A percentile compares a stretch with the other conserved stretches of the same genome.
phyloP scores from a whole-genome alignment of 1,284 basidiomycete species.

The Tilletia setariae region DNA sequence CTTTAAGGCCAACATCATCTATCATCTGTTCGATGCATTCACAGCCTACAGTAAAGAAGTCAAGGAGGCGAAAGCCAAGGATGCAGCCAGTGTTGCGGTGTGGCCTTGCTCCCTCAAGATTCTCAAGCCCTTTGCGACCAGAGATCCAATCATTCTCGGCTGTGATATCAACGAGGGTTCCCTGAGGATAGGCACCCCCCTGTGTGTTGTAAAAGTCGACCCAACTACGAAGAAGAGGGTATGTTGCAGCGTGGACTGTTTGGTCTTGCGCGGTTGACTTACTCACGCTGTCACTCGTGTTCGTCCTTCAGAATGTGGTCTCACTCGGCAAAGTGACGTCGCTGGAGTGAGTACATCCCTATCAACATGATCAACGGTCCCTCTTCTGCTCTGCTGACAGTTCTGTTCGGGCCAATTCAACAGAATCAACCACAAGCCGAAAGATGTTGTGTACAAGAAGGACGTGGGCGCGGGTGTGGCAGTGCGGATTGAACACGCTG shows the following conservation, averaged over 20 bases:
- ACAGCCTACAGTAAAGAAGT: conserved; percentile 94
- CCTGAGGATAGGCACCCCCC: conserved; percentile 86
- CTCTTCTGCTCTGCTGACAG: not conserved
- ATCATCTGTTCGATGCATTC: conserved; percentile 97
- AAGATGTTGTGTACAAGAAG: conserved; percentile 79
- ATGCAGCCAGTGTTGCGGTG: conserved; percentile 89
- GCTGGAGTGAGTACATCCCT: conserved; percentile 29
- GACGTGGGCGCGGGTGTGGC: conserved; percentile 94
- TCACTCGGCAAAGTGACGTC: conserved; percentile 88
- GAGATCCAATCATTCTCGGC: conserved; percentile 92
- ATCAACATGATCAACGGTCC: no score
- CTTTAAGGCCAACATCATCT: conserved; percentile 98
- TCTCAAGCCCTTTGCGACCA: conserved; percentile 89
- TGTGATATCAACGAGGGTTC: conserved; percentile 91
- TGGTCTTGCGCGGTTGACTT: not conserved
- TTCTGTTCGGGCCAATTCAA: not conserved
- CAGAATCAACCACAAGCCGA: conserved; percentile 49
- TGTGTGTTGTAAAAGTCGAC: conserved; percentile 90
- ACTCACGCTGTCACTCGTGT: not conserved
- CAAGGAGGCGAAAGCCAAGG: conserved; percentile 82
- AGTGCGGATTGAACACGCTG: conserved; percentile 96
- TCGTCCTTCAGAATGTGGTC: conserved; percentile 65
- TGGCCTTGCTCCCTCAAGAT: conserved; percentile 95
- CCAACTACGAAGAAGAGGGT: conserved; percentile 75
- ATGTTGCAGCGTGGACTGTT: not conserved